Evolutionary conservation across 164 flowering plant genomes (phyloP).

Genomic region (Platanus orientalis): DNA sequence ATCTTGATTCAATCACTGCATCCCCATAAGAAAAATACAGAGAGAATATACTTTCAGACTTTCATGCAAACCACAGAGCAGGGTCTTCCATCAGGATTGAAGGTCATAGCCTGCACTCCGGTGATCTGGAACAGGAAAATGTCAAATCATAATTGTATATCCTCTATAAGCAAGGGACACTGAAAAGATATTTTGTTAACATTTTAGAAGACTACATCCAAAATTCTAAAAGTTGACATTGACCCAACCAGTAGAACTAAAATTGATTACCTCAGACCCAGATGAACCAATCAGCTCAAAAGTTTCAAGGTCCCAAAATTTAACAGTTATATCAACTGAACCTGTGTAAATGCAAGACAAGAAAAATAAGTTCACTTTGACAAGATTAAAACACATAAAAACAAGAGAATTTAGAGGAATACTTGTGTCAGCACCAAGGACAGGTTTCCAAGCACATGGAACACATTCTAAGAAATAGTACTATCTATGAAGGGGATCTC

Average conservation of each 20-base stretch:
- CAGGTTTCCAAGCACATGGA: no score
- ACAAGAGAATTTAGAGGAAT: no score
- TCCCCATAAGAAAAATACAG: not conserved
- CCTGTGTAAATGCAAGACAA: conserved; percentile 43
- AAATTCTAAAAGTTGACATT: not conserved
- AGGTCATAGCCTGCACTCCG: conserved; percentile 83
- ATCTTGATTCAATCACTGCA: not conserved
- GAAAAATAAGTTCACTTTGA: not conserved
- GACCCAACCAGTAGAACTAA: not conserved
- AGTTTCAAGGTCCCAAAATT: conserved; percentile 99
- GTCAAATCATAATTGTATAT: not conserved
- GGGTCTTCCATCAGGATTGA: conserved; percentile 96
- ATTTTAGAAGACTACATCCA: not conserved
- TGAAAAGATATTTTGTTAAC: not conserved
- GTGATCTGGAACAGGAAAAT: conserved; percentile 47
- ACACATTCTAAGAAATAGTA: no score
- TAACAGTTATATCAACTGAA: conserved; percentile 92
- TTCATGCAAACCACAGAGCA: conserved; percentile 94
- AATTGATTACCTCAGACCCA: conserved; percentile 77
- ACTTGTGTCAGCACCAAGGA: not conserved
- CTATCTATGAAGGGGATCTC: no score
- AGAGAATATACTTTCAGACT: conserved; percentile 60
- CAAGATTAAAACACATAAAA: not conserved
- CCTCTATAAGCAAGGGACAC: not conserved
- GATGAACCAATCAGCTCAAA: conserved; percentile 97